These are phyloP conservation scores for Amoeboaphelidium occidentale DNA, from an alignment of 371 early-diverging fungal genomes.

Conservation along the genomic window DNA sequence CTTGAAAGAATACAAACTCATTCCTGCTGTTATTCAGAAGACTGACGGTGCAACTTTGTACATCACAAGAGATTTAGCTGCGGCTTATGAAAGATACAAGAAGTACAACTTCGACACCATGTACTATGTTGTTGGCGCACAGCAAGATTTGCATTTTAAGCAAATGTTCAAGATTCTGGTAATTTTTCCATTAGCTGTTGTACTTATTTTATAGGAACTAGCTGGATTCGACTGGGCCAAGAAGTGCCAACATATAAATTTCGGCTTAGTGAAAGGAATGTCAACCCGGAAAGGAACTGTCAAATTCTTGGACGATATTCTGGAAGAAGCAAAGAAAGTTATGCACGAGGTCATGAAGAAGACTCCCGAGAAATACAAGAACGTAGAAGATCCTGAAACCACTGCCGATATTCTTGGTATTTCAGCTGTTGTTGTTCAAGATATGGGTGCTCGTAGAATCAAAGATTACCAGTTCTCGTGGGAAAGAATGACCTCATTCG, in stretches of 20 bases:
- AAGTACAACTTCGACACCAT: slow-evolving; percentile 77
- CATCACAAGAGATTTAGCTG: slow-evolving; percentile 95
- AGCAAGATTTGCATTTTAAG: slow-evolving; percentile 88
- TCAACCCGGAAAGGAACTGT: slow-evolving; percentile 94
- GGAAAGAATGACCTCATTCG: slow-evolving; percentile 83
- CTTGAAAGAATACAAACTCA: slow-evolving; percentile 56
- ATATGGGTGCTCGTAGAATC: slow-evolving; percentile 80
- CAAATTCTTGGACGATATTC: slow-evolving; percentile 93
- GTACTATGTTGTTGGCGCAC: slow-evolving; percentile 86
- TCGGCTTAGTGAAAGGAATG: slow-evolving; percentile 90
- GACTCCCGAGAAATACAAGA: slow-evolving; percentile 58
- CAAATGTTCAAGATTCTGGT: slow-evolving; percentile 86
- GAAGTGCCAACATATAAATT: slow-evolving; percentile 74
- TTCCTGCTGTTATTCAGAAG: slow-evolving; percentile 69
- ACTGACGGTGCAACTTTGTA: slow-evolving; percentile 92
- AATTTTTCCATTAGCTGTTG: too few relatives aligned
- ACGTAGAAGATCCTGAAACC: slow-evolving; percentile 53
- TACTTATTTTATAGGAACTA: too few relatives aligned
- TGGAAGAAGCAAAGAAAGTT: slow-evolving; percentile 63
- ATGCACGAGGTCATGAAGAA: slow-evolving; percentile 85
- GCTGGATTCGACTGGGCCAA: slow-evolving; percentile 53
- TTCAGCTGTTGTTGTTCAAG: slow-evolving; percentile 86
- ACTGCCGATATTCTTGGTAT: slow-evolving; percentile 47
- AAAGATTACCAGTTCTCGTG: slow-evolving; percentile 96
- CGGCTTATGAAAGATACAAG: slow-evolving; percentile 78